Percentiles rank a stretch among this genome's conserved stretches.
Evolutionary conservation across 352 stramenopile genomes (phyloP).

Genomic region (Phytophthora quininea): DNA sequence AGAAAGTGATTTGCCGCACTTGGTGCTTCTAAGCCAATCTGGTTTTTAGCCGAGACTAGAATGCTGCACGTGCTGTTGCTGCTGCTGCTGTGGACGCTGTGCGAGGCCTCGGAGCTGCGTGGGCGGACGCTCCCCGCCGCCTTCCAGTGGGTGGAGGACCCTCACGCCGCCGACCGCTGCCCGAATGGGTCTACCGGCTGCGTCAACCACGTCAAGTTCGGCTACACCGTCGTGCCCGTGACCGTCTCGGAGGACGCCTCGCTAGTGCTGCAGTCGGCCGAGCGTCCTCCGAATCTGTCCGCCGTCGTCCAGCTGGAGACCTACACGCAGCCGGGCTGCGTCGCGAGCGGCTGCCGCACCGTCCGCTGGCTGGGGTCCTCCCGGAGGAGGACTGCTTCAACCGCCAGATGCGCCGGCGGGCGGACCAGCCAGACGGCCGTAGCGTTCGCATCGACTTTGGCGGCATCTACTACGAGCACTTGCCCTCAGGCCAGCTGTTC

Average conservation of each 20-base stretch:
- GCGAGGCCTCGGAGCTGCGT: slow-evolving; percentile 7
- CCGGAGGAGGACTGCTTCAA: slow-evolving; percentile 59
- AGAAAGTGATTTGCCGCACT: background rate
- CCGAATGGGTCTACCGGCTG: slow-evolving; percentile 30
- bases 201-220: slow-evolving; percentile 58
- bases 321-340: slow-evolving; percentile 56
- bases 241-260: slow-evolving; percentile 39
- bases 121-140: slow-evolving; percentile 8
- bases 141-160: slow-evolving; percentile 54
- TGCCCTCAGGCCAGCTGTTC: slow-evolving; percentile 57
- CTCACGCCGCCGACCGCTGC: slow-evolving; percentile 48
- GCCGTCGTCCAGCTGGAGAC: slow-evolving; percentile 50
- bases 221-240: slow-evolving; percentile 51
- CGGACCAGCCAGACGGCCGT: slow-evolving; percentile 45
- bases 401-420: slow-evolving; percentile 30
- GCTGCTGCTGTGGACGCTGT: slow-evolving; percentile 14
- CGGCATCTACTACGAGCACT: slow-evolving; percentile 64
- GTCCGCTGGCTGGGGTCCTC: slow-evolving; percentile 41
- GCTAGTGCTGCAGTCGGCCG: slow-evolving; percentile 48
- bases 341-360: slow-evolving; percentile 46
- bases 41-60: background rate
- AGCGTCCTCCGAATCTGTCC: slow-evolving; percentile 38
- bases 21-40: background rate
- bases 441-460: slow-evolving; percentile 54
- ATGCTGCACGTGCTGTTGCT: slow-evolving; percentile 19